These are phyloP conservation scores for Salvia hispanica DNA, from an alignment of 257 asterid genomes.

Conservation along the genomic window DNA sequence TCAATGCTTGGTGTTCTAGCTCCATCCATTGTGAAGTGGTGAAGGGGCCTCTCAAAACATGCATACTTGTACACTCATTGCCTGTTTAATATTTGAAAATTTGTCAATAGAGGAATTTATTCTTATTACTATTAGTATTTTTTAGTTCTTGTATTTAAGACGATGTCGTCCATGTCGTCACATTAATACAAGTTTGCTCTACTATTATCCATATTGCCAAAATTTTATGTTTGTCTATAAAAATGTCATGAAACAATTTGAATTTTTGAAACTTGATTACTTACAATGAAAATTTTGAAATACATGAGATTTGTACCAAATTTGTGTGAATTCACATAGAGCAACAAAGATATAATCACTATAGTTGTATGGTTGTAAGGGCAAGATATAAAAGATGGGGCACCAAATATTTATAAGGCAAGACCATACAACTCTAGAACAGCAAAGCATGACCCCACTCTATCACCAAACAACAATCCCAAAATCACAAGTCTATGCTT, in stretches of 20 bases:
- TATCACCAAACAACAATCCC: conserved; percentile 15
- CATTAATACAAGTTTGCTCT: too few species aligned
- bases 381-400: conserved; percentile 29
- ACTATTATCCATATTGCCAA: too few species aligned
- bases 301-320: too few species aligned
- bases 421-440: conserved; percentile 27
- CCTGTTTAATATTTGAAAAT: conserved; percentile 36
- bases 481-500: conserved; percentile 17
- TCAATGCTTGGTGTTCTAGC: conserved; percentile 79
- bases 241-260: too few species aligned
- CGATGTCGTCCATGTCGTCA: too few species aligned
- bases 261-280: too few species aligned
- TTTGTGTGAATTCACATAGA: too few species aligned
- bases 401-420: conserved; percentile 19
- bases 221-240: too few species aligned
- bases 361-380: conserved; percentile 7
- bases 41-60: conserved; percentile 58
- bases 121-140: too few species aligned
- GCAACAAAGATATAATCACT: background rate
- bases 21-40: conserved; percentile 82
- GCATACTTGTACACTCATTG: conserved; percentile 45
- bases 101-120: background rate
- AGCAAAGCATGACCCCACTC: conserved; percentile 31
- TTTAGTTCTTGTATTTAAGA: too few species aligned
- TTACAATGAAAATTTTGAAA: too few species aligned